phyloP scores from a whole-genome alignment of 2,329 filamentous ascomycete species.

The Ophiosphaerella narmari region DNA sequence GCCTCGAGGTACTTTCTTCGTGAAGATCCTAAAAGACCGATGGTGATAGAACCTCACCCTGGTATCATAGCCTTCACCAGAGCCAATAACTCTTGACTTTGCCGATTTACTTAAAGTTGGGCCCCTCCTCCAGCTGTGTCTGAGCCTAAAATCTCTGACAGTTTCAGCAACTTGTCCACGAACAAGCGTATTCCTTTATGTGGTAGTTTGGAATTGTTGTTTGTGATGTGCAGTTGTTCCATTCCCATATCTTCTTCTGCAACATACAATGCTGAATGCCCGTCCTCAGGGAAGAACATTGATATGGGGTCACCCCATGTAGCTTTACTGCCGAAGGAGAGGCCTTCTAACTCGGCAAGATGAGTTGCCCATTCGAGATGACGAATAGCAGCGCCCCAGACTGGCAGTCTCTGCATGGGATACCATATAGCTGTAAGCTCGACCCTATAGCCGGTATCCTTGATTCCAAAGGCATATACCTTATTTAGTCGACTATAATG shows the following conservation, averaged over 20 bases:
- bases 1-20: no score
- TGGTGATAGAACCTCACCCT: no score
- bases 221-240: constrained; percentile 5
- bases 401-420: constrained; percentile 17
- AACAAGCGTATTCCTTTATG: constrained; percentile 28
- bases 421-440: constrained; percentile 38
- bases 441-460: constrained; percentile 32
- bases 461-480: constrained; percentile 38
- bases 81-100: no score
- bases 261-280: constrained; percentile 12
- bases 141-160: constrained; percentile 32
- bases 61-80: no score
- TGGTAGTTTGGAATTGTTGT: constrained; percentile 4
- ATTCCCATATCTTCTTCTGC: constrained; percentile 11
- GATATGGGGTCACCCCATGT: constrained; percentile 25
- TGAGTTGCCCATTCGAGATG: constrained; percentile 36
- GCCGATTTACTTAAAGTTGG: constrained; percentile 1
- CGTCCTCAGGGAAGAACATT: constrained; percentile 37
- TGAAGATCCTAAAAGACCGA: no score
- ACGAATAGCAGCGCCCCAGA: constrained; percentile 38
- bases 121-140: constrained; percentile 8
- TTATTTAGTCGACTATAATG: constrained; percentile 25
- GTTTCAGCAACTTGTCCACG: constrained; percentile 27
- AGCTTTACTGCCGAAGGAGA: constrained; percentile 26
- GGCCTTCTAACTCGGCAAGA: constrained; percentile 31